Percentiles rank a stretch among this genome's conserved stretches.
phyloP scores from a whole-genome alignment of 768 basidiomycete genomes.

The Hygrocybe coccinea region DNA sequence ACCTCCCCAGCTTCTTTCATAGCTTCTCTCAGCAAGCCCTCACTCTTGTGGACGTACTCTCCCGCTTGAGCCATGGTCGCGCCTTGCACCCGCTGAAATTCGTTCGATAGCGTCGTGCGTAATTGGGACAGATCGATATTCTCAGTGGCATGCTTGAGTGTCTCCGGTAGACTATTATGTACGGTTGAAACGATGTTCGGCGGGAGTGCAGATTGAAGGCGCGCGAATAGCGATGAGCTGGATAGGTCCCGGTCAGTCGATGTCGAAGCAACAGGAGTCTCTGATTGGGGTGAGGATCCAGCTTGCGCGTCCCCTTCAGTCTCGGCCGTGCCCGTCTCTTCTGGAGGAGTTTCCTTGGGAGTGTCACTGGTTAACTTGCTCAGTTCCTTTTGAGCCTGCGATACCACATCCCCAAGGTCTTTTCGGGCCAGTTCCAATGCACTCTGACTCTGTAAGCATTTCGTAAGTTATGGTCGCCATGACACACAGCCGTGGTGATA shows the following conservation, averaged over 20 bases:
- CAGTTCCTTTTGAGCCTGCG: conserved; percentile 75
- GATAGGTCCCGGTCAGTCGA: conserved; percentile 15
- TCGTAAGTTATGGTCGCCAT: background rate
- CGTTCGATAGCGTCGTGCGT: conserved; percentile 54
- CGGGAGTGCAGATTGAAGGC: conserved; percentile 69
- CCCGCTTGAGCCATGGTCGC: conserved; percentile 73
- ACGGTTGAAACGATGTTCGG: conserved; percentile 67
- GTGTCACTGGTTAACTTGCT: conserved; percentile 47
- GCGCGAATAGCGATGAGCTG: conserved; percentile 44
- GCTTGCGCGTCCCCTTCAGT: conserved; percentile 16
- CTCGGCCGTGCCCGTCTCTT: conserved; percentile 13
- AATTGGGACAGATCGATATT: conserved; percentile 67
- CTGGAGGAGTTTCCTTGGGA: conserved; percentile 12
- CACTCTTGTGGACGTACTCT: conserved; percentile 77
- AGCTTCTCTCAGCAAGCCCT: conserved; percentile 57
- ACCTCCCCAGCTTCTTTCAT: conserved; percentile 79
- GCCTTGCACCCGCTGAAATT: conserved; percentile 72
- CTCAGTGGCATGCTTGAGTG: conserved; percentile 55
- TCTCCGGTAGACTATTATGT: conserved; percentile 63
- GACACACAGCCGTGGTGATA: background rate
- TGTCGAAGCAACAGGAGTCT: conserved; percentile 11
- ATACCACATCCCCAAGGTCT: conserved; percentile 67
- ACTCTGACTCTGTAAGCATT: conserved; percentile 53
- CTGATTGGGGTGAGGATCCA: conserved; percentile 6
- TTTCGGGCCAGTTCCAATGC: conserved; percentile 66